Base-by-base conservation (phyloP, 768 basidiomycete species). In the Leccinum uliginosum region DNA sequence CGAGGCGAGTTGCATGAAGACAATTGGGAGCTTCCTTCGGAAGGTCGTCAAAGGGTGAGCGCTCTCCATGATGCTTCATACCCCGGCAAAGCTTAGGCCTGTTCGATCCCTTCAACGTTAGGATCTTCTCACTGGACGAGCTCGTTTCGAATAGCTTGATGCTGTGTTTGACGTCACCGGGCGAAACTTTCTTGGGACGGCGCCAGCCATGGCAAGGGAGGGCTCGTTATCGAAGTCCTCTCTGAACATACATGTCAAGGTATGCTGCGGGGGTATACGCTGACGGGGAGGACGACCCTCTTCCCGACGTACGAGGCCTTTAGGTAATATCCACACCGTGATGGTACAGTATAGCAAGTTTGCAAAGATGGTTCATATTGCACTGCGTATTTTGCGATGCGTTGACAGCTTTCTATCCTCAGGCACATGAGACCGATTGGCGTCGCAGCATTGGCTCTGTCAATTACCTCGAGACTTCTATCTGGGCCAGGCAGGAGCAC, bases 271-370 rank as follows among this genome's bases (percentile, higher is more conserved):
- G 93, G 93, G 3, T 95, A 95, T 72, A 93, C 91, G 7, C 81
- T 97, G 47, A 94, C 93, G 0, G 93, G 93, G 10, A 78, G 87
- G 40, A 88, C 86, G 0, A 91, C 83, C 15, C 76, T 95, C 30
- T 91, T 96, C 82, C 91, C 93, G 2, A 87, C 84, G 27, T 94
- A 96, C 69, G 93, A 96, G 68, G 87, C 91, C 0, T 97, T 96
- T 81, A 45, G 91, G 91, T 43, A 94, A 94, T 70, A 72, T 94
- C 29, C 86, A 88, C 56, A 94, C 91, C 17, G 93, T 93, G 91
- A 85, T 88, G 83, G 86, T 89, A 3, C 89, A 91, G 65, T 94
- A 94, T 70, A 78, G 83, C 75, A 95, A 95, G 71, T 95, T 95
- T 72, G 70, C 80, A 51, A 94, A 95, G 74, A 90, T 93, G 81